These are phyloP conservation scores for Davidsoniella virescens DNA, from an alignment of 2,329 filamentous ascomycete genomes.

Conservation along the genomic window DNA sequence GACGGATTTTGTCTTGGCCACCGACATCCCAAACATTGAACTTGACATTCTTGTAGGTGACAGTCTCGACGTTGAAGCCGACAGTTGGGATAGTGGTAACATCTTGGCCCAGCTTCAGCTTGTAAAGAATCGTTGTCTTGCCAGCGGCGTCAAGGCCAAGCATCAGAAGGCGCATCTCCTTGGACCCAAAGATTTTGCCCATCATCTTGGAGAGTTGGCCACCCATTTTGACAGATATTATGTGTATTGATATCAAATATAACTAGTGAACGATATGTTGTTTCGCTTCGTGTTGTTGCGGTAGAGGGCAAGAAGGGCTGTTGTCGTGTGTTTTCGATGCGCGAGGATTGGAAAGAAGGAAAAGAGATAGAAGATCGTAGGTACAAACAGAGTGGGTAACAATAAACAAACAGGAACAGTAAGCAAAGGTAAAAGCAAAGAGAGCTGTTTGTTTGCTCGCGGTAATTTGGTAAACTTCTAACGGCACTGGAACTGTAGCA, in stretches of 20 bases:
- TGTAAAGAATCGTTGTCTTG: slow-evolving; percentile 99
- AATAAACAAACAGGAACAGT: too few relatives aligned
- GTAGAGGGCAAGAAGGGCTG: too few relatives aligned
- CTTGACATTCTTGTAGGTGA: slow-evolving; percentile 98
- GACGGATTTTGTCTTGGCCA: slow-evolving; percentile 96
- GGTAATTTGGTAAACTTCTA: too few relatives aligned
- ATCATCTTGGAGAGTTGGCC: slow-evolving; percentile 89
- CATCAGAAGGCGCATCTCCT: slow-evolving; percentile 98
- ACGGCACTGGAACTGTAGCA: too few relatives aligned
- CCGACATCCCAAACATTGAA: slow-evolving; percentile 99
- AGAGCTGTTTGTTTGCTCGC: too few relatives aligned
- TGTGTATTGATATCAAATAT: slow-evolving; percentile 8
- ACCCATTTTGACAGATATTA: slow-evolving; percentile 52
- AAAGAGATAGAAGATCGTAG: too few relatives aligned
- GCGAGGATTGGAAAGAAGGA: too few relatives aligned
- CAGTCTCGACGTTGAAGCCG: slow-evolving; percentile 97
- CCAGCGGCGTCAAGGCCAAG: slow-evolving; percentile 92
- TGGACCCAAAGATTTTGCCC: slow-evolving; percentile 97
- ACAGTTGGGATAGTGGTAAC: slow-evolving; percentile 97
- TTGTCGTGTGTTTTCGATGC: too few relatives aligned
- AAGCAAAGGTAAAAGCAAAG: too few relatives aligned
- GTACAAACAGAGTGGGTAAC: too few relatives aligned
- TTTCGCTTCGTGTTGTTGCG: too few relatives aligned
- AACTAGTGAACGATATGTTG: neutral
- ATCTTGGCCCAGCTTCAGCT: slow-evolving; percentile 94